phyloP scores from a whole-genome alignment of 2,329 filamentous ascomycete genomes.

The Pseudogymnoascus sp. region DNA sequence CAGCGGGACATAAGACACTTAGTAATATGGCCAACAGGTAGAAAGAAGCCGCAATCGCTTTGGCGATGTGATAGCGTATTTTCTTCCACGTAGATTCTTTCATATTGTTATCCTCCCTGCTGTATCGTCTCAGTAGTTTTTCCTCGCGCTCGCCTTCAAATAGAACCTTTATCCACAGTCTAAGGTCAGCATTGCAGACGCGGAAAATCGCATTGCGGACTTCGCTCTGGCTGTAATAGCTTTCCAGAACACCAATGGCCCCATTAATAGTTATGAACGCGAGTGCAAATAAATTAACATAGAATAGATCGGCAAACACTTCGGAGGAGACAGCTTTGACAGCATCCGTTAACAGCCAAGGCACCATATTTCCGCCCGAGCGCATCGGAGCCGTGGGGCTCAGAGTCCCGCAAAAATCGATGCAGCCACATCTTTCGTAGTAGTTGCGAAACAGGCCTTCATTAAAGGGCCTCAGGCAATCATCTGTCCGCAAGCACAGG shows the following conservation, averaged over 20 bases:
- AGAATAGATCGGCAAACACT: not conserved
- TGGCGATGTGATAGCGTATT: conserved; percentile 10
- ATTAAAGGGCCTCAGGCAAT: not conserved
- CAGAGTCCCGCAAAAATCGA: conserved; percentile 11
- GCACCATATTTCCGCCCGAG: conserved; percentile 7
- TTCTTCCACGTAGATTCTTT: conserved; percentile 3
- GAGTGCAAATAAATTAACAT: conserved; percentile 7
- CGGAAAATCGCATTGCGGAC: conserved; percentile 12
- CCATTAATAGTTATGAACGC: conserved; percentile 10
- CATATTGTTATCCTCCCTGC: not conserved
- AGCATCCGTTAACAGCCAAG: not conserved
- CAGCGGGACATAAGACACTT: conserved; percentile 6
- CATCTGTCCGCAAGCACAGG: not conserved
- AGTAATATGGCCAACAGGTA: conserved; percentile 7
- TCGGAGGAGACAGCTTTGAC: not conserved
- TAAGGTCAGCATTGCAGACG: conserved; percentile 7
- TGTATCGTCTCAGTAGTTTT: not conserved
- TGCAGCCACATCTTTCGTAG: not conserved
- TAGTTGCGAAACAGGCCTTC: not conserved
- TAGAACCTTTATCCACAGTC: conserved; percentile 7
- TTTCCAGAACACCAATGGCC: conserved; percentile 8
- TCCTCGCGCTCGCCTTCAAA: conserved; percentile 11
- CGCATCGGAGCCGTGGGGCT: conserved; percentile 10
- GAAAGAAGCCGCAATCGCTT: conserved; percentile 7
- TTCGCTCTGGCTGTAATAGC: conserved; percentile 10